Evolutionary conservation across 352 stramenopile species (phyloP), one percentile per base, ranked within the genome.

Genomic region (Phytophthora hybrid): DNA sequence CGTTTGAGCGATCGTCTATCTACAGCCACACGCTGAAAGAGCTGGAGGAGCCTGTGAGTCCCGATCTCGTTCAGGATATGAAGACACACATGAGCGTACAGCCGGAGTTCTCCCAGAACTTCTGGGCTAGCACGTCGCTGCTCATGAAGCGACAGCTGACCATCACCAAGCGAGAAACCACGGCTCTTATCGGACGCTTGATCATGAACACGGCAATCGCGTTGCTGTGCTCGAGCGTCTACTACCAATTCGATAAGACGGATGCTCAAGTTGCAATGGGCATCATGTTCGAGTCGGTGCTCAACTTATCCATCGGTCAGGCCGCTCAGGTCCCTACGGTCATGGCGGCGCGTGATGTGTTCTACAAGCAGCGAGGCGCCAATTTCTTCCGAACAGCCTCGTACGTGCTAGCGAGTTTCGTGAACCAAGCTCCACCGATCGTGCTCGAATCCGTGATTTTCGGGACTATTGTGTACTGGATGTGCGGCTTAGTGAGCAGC

Each of bases 401-500:
- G 1, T 74, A 65, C 32, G 66, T 74, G 9, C 8, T 74, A 1
- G 44, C 59, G 1, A 55, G 29, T n/a, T 68, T 8, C 0, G 66
- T 31, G 11, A 55, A 23, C 23, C 66, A 74, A n/a, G 19, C 13
- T 0, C 51, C 59, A 0, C 34, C 54, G 18, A 53, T 64, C 16
- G 11, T 67, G 3, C 2, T 73, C 4, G 66, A 73, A 21, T 76
- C 78, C 2, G 56, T 93, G 1, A 59, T 92, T 4, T 96, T 96
- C 80, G 84, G 84, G 11, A 80, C 77, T 1, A 72, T 96, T 58
- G 59, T 94, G 0, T 96, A 96, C 65, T 96, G 83, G 76, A 68
- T 73, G 66, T 83, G 91, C 51, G 89, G 89, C 10, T 80, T 95
- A 26, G 67, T 73, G 31, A 32, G 11, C 29, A 59, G 6, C 39